Conservation (phyloP, 2,329 filamentous ascomycete species). For the Conoideocrella luteorostrata region DNA sequence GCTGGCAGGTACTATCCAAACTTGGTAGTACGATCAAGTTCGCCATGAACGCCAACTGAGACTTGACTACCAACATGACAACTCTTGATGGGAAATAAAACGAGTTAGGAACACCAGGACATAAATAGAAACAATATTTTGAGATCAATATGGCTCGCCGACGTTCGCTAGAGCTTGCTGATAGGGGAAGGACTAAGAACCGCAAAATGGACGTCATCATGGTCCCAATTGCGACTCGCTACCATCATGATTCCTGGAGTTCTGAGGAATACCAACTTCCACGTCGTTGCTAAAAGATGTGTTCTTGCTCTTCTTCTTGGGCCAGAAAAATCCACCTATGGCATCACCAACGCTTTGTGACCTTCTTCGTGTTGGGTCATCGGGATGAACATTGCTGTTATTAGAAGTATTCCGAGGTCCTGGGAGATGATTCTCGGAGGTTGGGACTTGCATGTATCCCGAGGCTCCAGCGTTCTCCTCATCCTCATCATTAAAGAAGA, state of each 20-base stretch:
- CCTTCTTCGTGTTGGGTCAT: slow-evolving; percentile 20
- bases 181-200: too few species aligned
- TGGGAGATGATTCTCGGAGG: slow-evolving; percentile 21
- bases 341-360: slow-evolving; percentile 37
- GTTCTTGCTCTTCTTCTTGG: slow-evolving; percentile 25
- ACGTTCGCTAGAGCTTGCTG: too few species aligned
- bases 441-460: slow-evolving; percentile 15
- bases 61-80: too few species aligned
- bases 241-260: slow-evolving; percentile 1
- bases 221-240: too few species aligned
- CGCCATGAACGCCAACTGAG: too few species aligned
- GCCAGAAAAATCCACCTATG: slow-evolving; percentile 32
- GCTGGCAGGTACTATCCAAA: too few species aligned
- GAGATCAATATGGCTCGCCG: too few species aligned
- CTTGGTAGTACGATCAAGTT: too few species aligned
- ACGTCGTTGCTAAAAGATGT: slow-evolving; percentile 12
- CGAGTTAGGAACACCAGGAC: too few species aligned
- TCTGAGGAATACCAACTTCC: not conserved
- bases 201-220: too few species aligned
- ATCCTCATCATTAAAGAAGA: slow-evolving; percentile 45
- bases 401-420: slow-evolving; percentile 15
- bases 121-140: too few species aligned
- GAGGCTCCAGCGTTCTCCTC: slow-evolving; percentile 22
- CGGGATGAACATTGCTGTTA: slow-evolving; percentile 10
- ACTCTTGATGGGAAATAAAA: too few species aligned